Percentiles rank a stretch among this genome's conserved stretches.
Conservation (phyloP, 2,329 filamentous ascomycete genomes). For the Pleurostoma richardsiae region DNA sequence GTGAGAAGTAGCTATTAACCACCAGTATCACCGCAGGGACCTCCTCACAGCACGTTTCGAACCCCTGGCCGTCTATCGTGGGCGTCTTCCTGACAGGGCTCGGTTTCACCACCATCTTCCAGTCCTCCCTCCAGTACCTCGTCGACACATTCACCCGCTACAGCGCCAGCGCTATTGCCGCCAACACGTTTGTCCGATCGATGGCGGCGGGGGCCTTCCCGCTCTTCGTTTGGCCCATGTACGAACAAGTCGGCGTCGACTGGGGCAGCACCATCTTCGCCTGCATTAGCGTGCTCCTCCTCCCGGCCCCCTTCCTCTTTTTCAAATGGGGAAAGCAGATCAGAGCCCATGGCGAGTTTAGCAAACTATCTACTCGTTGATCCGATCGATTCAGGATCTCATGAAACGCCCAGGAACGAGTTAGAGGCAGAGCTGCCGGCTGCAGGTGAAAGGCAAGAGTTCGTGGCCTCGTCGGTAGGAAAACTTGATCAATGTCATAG, state of each 20-base stretch:
- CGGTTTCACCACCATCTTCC: neutral
- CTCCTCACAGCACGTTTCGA: too few species aligned
- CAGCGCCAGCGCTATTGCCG: neutral
- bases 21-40: too few species aligned
- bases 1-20: too few species aligned
- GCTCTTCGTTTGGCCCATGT: neutral
- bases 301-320: neutral
- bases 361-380: too few species aligned
- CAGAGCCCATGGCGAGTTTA: too few species aligned
- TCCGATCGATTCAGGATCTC: too few species aligned
- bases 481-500: too few species aligned
- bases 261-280: neutral
- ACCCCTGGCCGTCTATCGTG: neutral
- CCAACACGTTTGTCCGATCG: neutral
- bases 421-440: too few species aligned
- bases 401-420: too few species aligned
- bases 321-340: neutral
- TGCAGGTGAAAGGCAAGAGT: too few species aligned
- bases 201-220: neutral
- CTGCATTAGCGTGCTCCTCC: neutral
- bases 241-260: neutral
- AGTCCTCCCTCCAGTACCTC: neutral
- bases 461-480: too few species aligned
- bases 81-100: neutral
- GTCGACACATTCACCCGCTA: neutral